Evolutionary conservation across 139 green algal genomes (phyloP).

Genomic region (Chlamydomonas sp.): DNA sequence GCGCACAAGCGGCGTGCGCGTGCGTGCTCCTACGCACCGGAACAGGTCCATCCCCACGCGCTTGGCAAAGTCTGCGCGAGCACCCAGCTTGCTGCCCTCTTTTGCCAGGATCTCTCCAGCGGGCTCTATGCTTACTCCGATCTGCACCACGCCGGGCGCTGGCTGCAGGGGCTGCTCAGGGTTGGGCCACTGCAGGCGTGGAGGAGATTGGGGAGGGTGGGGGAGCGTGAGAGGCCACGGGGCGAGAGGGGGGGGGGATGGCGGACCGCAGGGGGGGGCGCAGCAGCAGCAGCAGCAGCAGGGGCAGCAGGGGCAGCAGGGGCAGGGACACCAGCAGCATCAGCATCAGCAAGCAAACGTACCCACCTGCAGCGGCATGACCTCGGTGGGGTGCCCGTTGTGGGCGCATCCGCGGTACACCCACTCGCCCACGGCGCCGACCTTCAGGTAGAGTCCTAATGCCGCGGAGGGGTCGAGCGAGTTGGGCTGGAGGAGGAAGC

Average conservation of each 20-base stretch:
- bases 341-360: conserved; percentile 5
- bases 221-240: too few relatives aligned
- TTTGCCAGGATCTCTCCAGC: conserved; percentile 21
- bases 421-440: conserved; percentile 9
- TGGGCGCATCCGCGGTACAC: conserved; percentile 15
- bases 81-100: conserved; percentile 22
- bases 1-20: too few relatives aligned
- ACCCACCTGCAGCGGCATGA: conserved; percentile 17
- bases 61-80: conserved; percentile 21
- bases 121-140: conserved; percentile 17
- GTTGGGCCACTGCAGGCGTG: conserved; percentile 20
- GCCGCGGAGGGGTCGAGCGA: conserved; percentile 32
- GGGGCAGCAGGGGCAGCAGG: too few relatives aligned
- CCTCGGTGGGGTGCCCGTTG: conserved; percentile 1
- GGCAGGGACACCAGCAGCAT: conserved; percentile 1
- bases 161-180: conserved; percentile 3
- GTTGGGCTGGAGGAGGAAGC: conserved; percentile 44
- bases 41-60: conserved; percentile 16
- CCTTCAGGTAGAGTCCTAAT: conserved; percentile 49
- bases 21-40: too few relatives aligned
- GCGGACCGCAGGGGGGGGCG: too few relatives aligned
- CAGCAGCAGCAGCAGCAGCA: too few relatives aligned
- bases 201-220: too few relatives aligned
- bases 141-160: conserved; percentile 10
- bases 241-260: too few relatives aligned